Conservation (phyloP, 2,329 filamentous ascomycete species). For the Fonsecaea pedrosoi region DNA sequence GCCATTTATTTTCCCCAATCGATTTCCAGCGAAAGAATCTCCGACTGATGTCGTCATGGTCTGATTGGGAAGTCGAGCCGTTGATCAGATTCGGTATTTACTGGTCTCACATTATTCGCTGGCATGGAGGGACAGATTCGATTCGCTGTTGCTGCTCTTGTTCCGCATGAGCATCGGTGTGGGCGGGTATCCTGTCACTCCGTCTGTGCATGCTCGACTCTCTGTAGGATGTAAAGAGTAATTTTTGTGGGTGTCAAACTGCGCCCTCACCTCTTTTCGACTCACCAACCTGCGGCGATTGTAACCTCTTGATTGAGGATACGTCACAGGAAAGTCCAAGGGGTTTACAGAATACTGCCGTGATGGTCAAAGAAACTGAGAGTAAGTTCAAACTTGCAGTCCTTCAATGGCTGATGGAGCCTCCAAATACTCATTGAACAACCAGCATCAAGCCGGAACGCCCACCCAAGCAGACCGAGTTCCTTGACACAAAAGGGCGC, state of each 20-base stretch:
- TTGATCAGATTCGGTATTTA: conserved; percentile 7
- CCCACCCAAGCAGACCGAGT: neutral
- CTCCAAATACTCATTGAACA: neutral
- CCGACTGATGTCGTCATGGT: conserved; percentile 34
- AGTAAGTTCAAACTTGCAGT: neutral
- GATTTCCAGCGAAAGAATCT: conserved; percentile 30
- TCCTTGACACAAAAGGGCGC: neutral
- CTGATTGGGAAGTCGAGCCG: conserved; percentile 23
- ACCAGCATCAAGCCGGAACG: neutral
- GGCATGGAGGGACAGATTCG: neutral
- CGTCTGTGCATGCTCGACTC: neutral
- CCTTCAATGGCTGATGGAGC: neutral
- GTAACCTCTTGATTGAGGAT: neutral
- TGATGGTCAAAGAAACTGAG: neutral
- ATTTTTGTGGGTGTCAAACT: neutral
- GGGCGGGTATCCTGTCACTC: neutral
- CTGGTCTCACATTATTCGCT: no score
- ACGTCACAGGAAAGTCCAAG: neutral
- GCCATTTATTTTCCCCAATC: neutral
- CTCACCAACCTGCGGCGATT: neutral
- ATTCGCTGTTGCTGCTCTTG: neutral
- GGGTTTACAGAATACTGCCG: neutral
- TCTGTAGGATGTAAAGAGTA: neutral
- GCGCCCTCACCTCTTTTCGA: neutral
- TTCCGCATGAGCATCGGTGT: neutral